A percentile compares a stretch with the other conserved stretches of the same genome.
Evolutionary conservation across 768 basidiomycete genomes (phyloP).

Genomic region (Galerina sulciceps): DNA sequence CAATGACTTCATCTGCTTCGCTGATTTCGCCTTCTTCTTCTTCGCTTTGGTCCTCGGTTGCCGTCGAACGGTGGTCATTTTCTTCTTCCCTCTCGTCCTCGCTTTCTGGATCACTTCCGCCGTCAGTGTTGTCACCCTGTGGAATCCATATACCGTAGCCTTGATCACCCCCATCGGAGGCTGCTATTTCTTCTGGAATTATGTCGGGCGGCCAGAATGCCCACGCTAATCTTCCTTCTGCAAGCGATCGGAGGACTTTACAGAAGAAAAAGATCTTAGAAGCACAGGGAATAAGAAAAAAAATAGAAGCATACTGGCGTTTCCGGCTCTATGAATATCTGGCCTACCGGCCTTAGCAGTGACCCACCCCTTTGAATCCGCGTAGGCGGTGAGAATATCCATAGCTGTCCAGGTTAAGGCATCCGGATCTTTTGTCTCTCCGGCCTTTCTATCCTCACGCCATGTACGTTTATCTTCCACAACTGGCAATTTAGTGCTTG

Average conservation of each 20-base stretch:
- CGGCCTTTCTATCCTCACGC: slow-evolving; percentile 53
- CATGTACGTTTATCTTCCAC: slow-evolving; percentile 79
- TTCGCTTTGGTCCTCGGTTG: slow-evolving; percentile 32
- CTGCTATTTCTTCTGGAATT: slow-evolving; percentile 25
- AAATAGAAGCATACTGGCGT: slow-evolving; percentile 65
- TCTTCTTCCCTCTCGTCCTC: slow-evolving; percentile 27
- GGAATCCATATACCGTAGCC: slow-evolving; percentile 62
- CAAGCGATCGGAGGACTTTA: slow-evolving; percentile 78
- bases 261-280: background rate
- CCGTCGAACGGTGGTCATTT: slow-evolving; percentile 4
- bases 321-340: slow-evolving; percentile 88
- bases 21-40: slow-evolving; percentile 30
- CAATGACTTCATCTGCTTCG: slow-evolving; percentile 24
- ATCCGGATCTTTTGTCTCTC: slow-evolving; percentile 24
- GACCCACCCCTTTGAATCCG: slow-evolving; percentile 77
- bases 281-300: background rate
- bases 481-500: slow-evolving; percentile 37
- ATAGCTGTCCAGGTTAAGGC: slow-evolving; percentile 76
- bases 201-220: slow-evolving; percentile 80
- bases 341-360: slow-evolving; percentile 92
- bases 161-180: slow-evolving; percentile 31
- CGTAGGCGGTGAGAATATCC: slow-evolving; percentile 81
- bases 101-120: slow-evolving; percentile 23
- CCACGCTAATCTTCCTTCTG: slow-evolving; percentile 84
- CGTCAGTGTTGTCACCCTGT: slow-evolving; percentile 33